Conservation (phyloP, 805 yeast species). For the Kodamaea neixiangensis region DNA sequence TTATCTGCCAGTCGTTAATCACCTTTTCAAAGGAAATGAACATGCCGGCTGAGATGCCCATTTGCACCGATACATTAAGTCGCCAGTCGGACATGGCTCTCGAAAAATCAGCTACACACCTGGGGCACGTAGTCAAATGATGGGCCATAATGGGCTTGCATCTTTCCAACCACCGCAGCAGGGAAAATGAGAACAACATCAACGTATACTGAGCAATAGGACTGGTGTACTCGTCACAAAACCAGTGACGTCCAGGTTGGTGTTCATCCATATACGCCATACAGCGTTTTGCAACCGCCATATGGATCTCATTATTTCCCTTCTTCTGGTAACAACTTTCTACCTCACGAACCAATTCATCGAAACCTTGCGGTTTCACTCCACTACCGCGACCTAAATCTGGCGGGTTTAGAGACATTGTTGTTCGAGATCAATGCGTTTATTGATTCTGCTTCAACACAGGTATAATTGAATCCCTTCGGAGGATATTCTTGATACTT, state of each 20-base stretch:
- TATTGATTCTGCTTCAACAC: not conserved
- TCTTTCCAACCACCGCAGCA: conserved; percentile 23
- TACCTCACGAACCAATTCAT: conserved; percentile 26
- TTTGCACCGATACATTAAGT: conserved; percentile 4
- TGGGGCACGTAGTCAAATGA: conserved; percentile 49
- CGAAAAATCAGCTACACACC: conserved; percentile 57
- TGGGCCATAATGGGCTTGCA: conserved; percentile 39
- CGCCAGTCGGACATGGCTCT: conserved; percentile 32
- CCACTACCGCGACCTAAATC: not conserved
- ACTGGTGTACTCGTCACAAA: conserved; percentile 52
- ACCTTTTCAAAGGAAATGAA: conserved; percentile 9
- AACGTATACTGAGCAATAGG: conserved; percentile 56
- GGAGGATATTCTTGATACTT: not conserved
- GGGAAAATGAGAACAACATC: conserved; percentile 57
- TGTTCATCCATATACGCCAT: conserved; percentile 22
- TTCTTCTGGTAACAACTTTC: conserved; percentile 25
- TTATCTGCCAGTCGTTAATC: conserved; percentile 8
- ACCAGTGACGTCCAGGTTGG: conserved; percentile 44
- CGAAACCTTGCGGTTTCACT: conserved; percentile 23
- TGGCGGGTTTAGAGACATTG: not conserved
- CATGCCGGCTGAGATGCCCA: conserved; percentile 8
- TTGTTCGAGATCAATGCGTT: not conserved
- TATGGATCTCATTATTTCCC: conserved; percentile 30
- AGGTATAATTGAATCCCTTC: not conserved
- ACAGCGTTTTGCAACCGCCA: conserved; percentile 27